Conservation (phyloP, 495 filamentous ascomycete genomes). For the Aspergillus bertholletiae region DNA sequence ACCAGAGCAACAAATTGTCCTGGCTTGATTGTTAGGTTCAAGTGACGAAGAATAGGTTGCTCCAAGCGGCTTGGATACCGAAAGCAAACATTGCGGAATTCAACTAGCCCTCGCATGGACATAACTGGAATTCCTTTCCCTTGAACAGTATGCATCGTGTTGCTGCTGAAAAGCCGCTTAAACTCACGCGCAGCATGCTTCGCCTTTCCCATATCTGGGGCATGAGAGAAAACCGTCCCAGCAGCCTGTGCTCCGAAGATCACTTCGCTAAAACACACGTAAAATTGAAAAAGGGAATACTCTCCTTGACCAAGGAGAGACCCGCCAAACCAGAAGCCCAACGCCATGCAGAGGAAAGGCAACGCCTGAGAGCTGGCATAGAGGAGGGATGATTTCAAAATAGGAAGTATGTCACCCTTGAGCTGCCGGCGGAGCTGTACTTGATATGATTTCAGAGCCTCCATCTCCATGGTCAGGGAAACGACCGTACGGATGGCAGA, state of each 20-base stretch:
- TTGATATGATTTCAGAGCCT: constrained; percentile 71
- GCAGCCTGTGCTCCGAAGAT: constrained; percentile 83
- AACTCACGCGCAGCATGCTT: constrained; percentile 72
- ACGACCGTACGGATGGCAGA: constrained; percentile 89
- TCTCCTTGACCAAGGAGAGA: constrained; percentile 65
- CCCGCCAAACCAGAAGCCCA: constrained; percentile 93
- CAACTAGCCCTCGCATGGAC: constrained; percentile 59
- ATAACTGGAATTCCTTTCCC: constrained; percentile 55
- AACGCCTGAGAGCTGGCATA: constrained; percentile 79
- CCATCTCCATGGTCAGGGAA: constrained; percentile 76
- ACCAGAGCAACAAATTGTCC: constrained; percentile 80
- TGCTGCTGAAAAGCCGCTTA: constrained; percentile 68
- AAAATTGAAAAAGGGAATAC: constrained; percentile 75
- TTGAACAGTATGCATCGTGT: constrained; percentile 67
- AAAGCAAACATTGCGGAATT: constrained; percentile 78
- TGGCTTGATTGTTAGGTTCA: constrained; percentile 65
- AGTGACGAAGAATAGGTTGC: constrained; percentile 67
- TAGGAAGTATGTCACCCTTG: constrained; percentile 55
- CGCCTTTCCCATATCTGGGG: constrained; percentile 82
- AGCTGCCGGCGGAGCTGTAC: constrained; percentile 59
- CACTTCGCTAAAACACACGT: constrained; percentile 75
- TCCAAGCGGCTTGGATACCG: constrained; percentile 74
- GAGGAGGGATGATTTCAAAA: constrained; percentile 62
- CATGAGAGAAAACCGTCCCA: constrained; percentile 79
- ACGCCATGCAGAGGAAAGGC: constrained; percentile 74